These are phyloP conservation scores for Stephania cephalantha DNA, from an alignment of 164 flowering plant genomes.

Conservation along the genomic window DNA sequence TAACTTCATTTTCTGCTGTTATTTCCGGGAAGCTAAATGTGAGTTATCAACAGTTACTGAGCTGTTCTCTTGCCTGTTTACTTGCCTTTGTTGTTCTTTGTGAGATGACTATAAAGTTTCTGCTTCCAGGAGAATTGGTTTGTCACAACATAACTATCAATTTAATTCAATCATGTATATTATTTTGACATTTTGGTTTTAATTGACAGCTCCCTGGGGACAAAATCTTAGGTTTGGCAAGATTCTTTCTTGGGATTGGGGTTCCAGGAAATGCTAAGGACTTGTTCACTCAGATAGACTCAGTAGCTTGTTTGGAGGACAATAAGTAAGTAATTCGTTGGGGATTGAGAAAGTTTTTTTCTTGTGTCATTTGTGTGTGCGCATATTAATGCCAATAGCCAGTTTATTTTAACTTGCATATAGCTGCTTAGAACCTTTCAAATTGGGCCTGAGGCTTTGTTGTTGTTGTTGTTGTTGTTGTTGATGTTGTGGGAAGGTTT, in stretches of 20 bases:
- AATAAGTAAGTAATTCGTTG: conserved; percentile 44
- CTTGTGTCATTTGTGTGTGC: not conserved
- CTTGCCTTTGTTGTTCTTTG: not conserved
- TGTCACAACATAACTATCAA: not conserved
- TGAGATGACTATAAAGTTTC: not conserved
- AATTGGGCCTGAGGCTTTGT: not conserved
- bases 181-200: conserved; percentile 1
- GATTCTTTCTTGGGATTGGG: conserved; percentile 82
- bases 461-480: not conserved
- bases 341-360: not conserved
- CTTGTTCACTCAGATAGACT: conserved; percentile 71
- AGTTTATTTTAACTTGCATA: not conserved
- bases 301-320: conserved; percentile 69
- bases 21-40: conserved; percentile 62
- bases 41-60: conserved; percentile 14
- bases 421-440: not conserved
- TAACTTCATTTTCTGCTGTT: conserved; percentile 62
- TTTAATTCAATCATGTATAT: not conserved
- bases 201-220: conserved; percentile 72
- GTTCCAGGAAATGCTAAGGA: conserved; percentile 77
- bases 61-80: not conserved
- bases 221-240: conserved; percentile 78
- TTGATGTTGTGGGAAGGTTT: not conserved
- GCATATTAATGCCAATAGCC: not conserved
- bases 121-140: not conserved